Evolutionary conservation across 768 basidiomycete species (phyloP).

Genomic region (Favolaschia claudopus): DNA sequence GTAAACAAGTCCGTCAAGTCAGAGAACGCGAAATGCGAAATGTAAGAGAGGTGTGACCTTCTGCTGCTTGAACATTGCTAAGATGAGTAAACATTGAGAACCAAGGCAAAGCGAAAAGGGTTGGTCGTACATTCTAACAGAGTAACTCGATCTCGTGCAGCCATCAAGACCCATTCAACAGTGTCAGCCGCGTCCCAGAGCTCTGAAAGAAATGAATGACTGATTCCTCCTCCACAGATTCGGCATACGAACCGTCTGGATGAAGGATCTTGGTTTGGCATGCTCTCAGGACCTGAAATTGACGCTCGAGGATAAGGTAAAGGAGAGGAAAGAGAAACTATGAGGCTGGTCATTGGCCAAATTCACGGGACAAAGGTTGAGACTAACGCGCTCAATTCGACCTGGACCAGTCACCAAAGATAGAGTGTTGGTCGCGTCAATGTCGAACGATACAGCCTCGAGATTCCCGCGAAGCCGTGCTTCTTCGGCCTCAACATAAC

Average conservation of each 20-base stretch:
- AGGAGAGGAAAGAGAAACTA: conserved; percentile 45
- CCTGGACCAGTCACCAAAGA: conserved; percentile 38
- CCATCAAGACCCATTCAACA: conserved; percentile 29
- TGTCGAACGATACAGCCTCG: conserved; percentile 35
- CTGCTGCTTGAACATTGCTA: conserved; percentile 37
- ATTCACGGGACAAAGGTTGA: background rate
- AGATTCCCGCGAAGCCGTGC: conserved; percentile 33
- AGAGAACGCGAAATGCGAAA: too few species aligned
- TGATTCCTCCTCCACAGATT: too few species aligned
- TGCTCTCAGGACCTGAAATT: conserved; percentile 42
- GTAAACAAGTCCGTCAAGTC: too few species aligned
- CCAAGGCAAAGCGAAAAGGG: background rate
- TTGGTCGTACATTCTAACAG: conserved; percentile 33
- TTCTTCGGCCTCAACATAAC: conserved; percentile 34
- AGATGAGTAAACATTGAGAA: background rate
- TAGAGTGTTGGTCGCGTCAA: conserved; percentile 37
- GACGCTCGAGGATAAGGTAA: conserved; percentile 41
- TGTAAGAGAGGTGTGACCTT: too few species aligned
- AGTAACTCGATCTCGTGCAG: conserved; percentile 31
- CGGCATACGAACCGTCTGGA: too few species aligned
- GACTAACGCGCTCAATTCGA: conserved; percentile 40
- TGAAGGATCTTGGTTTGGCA: conserved; percentile 35
- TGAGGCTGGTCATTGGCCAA: background rate
- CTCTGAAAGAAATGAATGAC: too few species aligned
- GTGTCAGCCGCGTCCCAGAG: conserved; percentile 33